Conservation (phyloP, 805 yeast genomes). For the Cyberlindnera bimundalis region DNA sequence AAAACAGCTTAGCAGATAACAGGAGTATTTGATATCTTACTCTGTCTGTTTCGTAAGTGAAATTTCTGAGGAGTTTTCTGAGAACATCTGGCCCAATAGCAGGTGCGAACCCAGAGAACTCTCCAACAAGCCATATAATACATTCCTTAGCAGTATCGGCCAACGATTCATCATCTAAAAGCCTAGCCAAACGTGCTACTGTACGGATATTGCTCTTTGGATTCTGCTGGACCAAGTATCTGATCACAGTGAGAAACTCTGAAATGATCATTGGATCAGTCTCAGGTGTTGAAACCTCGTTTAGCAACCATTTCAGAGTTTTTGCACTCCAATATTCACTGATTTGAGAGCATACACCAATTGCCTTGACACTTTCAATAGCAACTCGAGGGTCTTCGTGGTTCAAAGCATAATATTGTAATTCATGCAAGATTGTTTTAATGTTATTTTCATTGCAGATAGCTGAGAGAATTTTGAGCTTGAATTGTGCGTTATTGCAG, state of each 20-base stretch:
- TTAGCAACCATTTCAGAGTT: constrained; percentile 63
- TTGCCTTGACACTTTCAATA: constrained; percentile 52
- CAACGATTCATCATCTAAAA: constrained; percentile 28
- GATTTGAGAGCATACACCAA: constrained; percentile 57
- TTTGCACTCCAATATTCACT: constrained; percentile 46
- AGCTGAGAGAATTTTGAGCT: constrained; percentile 57
- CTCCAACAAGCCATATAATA: constrained; percentile 89
- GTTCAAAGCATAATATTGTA: constrained; percentile 51
- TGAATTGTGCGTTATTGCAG: constrained; percentile 41
- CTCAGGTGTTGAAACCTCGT: constrained; percentile 36
- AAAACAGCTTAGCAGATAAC: constrained; percentile 68
- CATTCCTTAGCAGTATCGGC: constrained; percentile 66
- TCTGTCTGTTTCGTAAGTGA: constrained; percentile 48
- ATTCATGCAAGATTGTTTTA: constrained; percentile 51
- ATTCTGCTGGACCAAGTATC: constrained; percentile 66
- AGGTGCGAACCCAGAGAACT: constrained; percentile 49
- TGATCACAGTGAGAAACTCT: constrained; percentile 68
- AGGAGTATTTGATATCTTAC: constrained; percentile 71
- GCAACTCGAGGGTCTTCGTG: constrained; percentile 28
- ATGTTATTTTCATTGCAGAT: constrained; percentile 54
- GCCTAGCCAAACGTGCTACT: constrained; percentile 46
- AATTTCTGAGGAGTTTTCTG: constrained; percentile 51
- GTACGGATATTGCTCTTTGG: constrained; percentile 51
- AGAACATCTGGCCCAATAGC: constrained; percentile 72
- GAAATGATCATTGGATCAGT: constrained; percentile 39